Evolutionary conservation across 2,329 filamentous ascomycete species (phyloP).

Genomic region (Pseudogymnoascus sp.): DNA sequence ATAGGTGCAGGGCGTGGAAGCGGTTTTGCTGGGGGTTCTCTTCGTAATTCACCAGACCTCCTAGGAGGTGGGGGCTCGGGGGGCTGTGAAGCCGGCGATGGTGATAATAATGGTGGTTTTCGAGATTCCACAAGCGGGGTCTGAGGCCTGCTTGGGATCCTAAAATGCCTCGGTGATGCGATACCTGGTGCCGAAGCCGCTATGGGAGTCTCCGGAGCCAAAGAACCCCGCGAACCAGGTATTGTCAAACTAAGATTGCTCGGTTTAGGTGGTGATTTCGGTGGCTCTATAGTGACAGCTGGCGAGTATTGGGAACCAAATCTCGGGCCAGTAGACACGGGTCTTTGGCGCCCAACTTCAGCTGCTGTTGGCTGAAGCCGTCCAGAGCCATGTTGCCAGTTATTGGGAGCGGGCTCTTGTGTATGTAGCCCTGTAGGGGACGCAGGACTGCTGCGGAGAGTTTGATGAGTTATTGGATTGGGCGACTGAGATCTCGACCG

Average conservation of each 20-base stretch:
- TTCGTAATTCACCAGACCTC: constrained; percentile 49
- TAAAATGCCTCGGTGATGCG: constrained; percentile 37
- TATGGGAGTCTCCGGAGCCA: constrained; percentile 34
- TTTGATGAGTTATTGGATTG: neutral
- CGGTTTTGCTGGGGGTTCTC: constrained; percentile 33
- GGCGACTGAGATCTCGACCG: constrained; percentile 9
- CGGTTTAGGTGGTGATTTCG: constrained; percentile 55
- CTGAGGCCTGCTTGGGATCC: constrained; percentile 45
- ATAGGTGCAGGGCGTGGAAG: constrained; percentile 41
- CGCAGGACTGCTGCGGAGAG: neutral
- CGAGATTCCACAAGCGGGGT: constrained; percentile 42
- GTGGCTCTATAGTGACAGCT: constrained; percentile 59
- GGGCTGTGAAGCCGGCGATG: constrained; percentile 36
- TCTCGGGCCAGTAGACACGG: constrained; percentile 2
- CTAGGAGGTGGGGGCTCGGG: constrained; percentile 57
- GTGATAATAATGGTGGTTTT: constrained; percentile 38
- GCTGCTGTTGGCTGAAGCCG: neutral
- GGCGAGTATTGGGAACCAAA: constrained; percentile 37
- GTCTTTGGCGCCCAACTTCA: neutral
- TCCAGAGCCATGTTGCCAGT: neutral
- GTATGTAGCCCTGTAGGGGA: neutral
- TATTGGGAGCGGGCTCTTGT: neutral
- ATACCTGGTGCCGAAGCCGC: constrained; percentile 36
- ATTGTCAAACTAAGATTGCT: constrained; percentile 19
- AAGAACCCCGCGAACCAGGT: constrained; percentile 27